phyloP scores from a whole-genome alignment of 2,329 filamentous ascomycete species.

The Leptodontidium sp. region DNA sequence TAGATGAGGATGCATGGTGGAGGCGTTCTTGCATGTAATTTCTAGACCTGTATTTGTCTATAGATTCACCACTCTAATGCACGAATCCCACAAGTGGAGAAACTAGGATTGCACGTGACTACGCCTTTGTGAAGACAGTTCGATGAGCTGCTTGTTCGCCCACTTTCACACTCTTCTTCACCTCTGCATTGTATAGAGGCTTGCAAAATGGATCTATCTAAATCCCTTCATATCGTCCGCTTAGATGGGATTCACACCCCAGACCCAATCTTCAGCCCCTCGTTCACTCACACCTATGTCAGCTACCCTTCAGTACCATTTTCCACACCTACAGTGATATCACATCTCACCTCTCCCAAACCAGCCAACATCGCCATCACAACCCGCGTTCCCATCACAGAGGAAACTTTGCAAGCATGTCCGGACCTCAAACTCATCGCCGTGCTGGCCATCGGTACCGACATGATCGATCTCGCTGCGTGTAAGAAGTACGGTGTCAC shows the following conservation, averaged over 20 bases:
- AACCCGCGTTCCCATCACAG: conserved; percentile 46
- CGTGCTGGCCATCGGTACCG: conserved; percentile 50
- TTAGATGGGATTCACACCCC: conserved; percentile 36
- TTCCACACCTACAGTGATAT: conserved; percentile 39
- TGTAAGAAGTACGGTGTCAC: conserved; percentile 47
- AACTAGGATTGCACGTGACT: conserved; percentile 7
- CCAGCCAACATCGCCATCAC: conserved; percentile 47
- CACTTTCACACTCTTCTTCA: not conserved
- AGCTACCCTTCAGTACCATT: conserved; percentile 29
- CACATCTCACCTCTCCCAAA: conserved; percentile 12
- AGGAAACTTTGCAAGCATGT: conserved; percentile 41
- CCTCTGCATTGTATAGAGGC: not conserved
- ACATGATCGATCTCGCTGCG: conserved; percentile 49
- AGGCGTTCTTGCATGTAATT: conserved; percentile 14
- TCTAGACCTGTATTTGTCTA: conserved; percentile 22
- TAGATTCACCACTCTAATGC: conserved; percentile 28
- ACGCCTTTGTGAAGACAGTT: conserved; percentile 16
- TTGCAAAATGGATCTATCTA: conserved; percentile 14
- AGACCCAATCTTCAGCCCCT: conserved; percentile 32
- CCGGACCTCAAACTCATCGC: conserved; percentile 48
- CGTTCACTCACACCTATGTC: conserved; percentile 37
- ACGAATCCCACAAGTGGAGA: conserved; percentile 10
- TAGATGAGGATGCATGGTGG: conserved; percentile 12
- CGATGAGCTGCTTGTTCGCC: not conserved
- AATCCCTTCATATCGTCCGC: conserved; percentile 36